A percentile compares a stretch with the other conserved stretches of the same genome.
Evolutionary conservation across 345 rosid species (phyloP).

Genomic region (Salix udensis): DNA sequence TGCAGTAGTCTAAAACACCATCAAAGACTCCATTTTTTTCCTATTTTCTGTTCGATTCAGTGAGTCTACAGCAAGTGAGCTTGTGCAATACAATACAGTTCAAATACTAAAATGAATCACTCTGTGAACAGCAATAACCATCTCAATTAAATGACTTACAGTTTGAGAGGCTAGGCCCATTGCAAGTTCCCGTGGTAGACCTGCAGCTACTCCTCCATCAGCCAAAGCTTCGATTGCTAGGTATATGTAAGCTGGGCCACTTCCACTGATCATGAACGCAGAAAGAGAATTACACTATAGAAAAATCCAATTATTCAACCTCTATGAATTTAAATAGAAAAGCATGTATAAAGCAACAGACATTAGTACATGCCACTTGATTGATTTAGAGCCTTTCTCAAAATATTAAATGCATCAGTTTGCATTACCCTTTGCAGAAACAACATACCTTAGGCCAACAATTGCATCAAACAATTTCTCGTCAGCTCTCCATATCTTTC

Average conservation of each 20-base stretch:
- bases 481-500: slow-evolving; percentile 81
- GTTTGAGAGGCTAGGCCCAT: slow-evolving; percentile 80
- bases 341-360: background rate
- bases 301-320: background rate
- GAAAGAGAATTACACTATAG: slow-evolving; percentile 6
- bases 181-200: slow-evolving; percentile 89
- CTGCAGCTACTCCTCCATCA: slow-evolving; percentile 97
- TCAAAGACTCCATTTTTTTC: background rate
- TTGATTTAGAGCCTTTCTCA: background rate
- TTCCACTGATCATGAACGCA: slow-evolving; percentile 52
- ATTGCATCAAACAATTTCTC: slow-evolving; percentile 87
- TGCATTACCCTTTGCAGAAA: background rate
- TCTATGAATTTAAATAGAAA: background rate
- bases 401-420: background rate
- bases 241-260: slow-evolving; percentile 87
- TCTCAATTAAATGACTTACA: slow-evolving; percentile 34
- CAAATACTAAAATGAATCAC: background rate
- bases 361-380: background rate
- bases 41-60: background rate
- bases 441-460: slow-evolving; percentile 77
- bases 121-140: background rate
- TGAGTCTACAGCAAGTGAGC: background rate
- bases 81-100: background rate
- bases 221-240: slow-evolving; percentile 93
- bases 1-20: background rate